Evolutionary conservation across 2,329 filamentous ascomycete species (phyloP), one percentile per base, ranked within the genome.

Genomic region (Kalaharituber pfeilii): DNA sequence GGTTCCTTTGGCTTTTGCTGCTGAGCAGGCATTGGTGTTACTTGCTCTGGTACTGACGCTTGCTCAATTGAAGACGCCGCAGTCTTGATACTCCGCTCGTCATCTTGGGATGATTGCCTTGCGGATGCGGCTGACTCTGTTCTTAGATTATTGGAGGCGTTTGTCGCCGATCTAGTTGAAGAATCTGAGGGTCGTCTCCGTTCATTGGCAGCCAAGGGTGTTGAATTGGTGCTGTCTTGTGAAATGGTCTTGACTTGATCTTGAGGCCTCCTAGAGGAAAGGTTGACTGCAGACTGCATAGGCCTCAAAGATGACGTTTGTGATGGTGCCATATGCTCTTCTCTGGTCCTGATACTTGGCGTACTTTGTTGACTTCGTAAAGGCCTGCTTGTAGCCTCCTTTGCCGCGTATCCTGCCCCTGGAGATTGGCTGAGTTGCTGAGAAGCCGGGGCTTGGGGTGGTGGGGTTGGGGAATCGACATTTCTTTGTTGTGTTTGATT

Each of bases 171-270:
- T 47, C 54, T 60, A 47, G 59, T 57, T 27, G 59, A 61, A 8
- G 51, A 55, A 33, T 58, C 56, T 7, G 59, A 61, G 9, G 59
- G 57, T 29, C 54, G 56, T 20, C 59, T 54, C 39, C 59, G 1
- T 13, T 18, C 42, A 25, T 47, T 47, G 20, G 33, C 20, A 4
- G 13, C 33, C 20, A 39, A 8, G 33, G 33, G 33, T 25, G 4
- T 47, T 20, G 42, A 20, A 25, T 47, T 47, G 42, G 42, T 25
- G 42, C 42, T 47, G 22, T 47, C 42, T 25, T 47, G 42, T 47
- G 42, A 47, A 11, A 47, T 20, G 11, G 15, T 15, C 22, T 22
- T 47, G 33, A 2, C 20, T 47, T 15, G 42, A 25, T 47, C 22
- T 22, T 25, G 42, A 22, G 42, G 42, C 4, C 42, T 15, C 15